Evolutionary conservation across 2,329 filamentous ascomycete species (phyloP).

Genomic region (Metarhizium robertsii): DNA sequence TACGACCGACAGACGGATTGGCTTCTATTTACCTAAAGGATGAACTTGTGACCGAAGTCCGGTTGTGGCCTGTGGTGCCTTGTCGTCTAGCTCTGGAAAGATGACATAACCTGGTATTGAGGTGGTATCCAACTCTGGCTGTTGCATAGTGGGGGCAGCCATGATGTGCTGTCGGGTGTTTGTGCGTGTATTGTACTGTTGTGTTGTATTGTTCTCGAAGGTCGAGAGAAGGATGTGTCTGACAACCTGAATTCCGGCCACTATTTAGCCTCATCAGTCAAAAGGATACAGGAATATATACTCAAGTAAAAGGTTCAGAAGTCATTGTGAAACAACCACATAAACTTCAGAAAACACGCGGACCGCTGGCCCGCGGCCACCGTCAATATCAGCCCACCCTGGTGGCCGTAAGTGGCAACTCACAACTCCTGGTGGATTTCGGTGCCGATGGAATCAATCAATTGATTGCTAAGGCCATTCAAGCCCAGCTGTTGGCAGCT

Average conservation of each 20-base stretch:
- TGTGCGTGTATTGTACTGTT: background rate
- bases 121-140: slow-evolving; percentile 23
- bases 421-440: background rate
- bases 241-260: slow-evolving; percentile 2
- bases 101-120: slow-evolving; percentile 36
- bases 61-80: slow-evolving; percentile 24
- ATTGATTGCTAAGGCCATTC: background rate
- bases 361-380: slow-evolving; percentile 6
- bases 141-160: slow-evolving; percentile 11
- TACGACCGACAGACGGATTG: too few relatives aligned
- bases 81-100: slow-evolving; percentile 31
- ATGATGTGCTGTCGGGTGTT: slow-evolving; percentile 6
- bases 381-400: slow-evolving; percentile 1
- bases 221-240: background rate
- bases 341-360: background rate
- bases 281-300: slow-evolving; percentile 3
- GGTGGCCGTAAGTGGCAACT: background rate
- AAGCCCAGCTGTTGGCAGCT: background rate
- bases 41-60: slow-evolving; percentile 21
- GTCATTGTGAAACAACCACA: background rate
- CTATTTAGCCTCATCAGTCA: background rate
- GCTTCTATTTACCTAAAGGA: slow-evolving; percentile 23
- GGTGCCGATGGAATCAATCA: background rate
- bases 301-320: background rate
- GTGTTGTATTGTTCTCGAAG: slow-evolving; percentile 1